Conservation (phyloP, 768 basidiomycete genomes). For the Leccinum longicurvipes region DNA sequence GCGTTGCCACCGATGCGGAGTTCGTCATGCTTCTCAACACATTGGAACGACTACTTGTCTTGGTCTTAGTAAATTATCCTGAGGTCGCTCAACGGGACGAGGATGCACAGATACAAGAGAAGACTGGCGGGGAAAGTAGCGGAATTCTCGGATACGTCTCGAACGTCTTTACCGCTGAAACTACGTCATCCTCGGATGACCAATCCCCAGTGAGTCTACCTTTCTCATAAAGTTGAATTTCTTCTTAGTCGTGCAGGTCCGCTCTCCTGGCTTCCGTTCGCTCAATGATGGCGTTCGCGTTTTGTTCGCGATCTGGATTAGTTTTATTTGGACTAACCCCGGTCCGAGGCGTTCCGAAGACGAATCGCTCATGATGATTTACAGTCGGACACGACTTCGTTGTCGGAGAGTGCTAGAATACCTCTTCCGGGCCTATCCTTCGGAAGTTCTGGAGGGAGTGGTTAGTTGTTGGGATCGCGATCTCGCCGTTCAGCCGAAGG, state of each 20-base stretch:
- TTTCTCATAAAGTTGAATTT: not conserved
- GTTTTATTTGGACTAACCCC: constrained; percentile 48
- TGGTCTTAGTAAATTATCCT: constrained; percentile 61
- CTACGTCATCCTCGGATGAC: constrained; percentile 46
- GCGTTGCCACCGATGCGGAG: constrained; percentile 71
- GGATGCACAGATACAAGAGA: constrained; percentile 52
- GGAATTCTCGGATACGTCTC: constrained; percentile 89
- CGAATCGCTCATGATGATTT: constrained; percentile 67
- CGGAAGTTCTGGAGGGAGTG: constrained; percentile 80
- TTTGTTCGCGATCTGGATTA: constrained; percentile 72
- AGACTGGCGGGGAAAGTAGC: constrained; percentile 47
- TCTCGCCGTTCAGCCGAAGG: constrained; percentile 42
- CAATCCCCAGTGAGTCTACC: constrained; percentile 49
- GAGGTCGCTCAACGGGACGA: constrained; percentile 54
- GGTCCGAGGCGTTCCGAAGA: constrained; percentile 51
- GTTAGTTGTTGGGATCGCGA: constrained; percentile 79
- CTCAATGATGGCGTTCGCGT: constrained; percentile 81
- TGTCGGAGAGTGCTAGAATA: constrained; percentile 81
- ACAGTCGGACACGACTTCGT: constrained; percentile 60
- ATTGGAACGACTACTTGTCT: constrained; percentile 74
- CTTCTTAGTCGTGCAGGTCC: constrained; percentile 37
- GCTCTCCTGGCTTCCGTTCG: constrained; percentile 71
- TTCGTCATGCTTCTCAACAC: constrained; percentile 81
- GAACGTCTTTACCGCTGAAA: constrained; percentile 84
- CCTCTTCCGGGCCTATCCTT: constrained; percentile 74